Percentiles rank a stretch among this genome's conserved stretches.
Evolutionary conservation across 2,329 filamentous ascomycete species (phyloP).

Genomic region (Xylaria sp.): DNA sequence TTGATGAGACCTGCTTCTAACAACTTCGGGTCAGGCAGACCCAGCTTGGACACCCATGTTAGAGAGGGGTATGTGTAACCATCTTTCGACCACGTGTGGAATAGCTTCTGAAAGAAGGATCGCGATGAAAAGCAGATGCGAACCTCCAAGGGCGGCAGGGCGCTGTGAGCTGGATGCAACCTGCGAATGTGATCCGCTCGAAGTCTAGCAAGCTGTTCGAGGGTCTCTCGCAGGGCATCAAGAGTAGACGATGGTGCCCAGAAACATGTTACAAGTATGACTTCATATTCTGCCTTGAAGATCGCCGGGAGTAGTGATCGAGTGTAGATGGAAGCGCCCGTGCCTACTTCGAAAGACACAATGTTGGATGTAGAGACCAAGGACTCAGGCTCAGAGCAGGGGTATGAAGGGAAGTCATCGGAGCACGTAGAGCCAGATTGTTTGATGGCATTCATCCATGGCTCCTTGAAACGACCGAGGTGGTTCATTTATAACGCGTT

Average conservation of each 20-base stretch:
- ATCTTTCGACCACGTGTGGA: slow-evolving; percentile 72
- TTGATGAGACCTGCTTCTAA: slow-evolving; percentile 71
- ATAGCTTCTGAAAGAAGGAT: slow-evolving; percentile 77
- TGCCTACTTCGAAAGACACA: slow-evolving; percentile 65
- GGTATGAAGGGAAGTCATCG: slow-evolving; percentile 59
- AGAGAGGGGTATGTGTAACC: slow-evolving; percentile 71
- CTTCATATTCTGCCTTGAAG: slow-evolving; percentile 67
- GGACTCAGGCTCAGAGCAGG: slow-evolving; percentile 55
- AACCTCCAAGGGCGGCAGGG: slow-evolving; percentile 62
- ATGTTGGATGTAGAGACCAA: slow-evolving; percentile 63
- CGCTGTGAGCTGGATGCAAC: slow-evolving; percentile 28
- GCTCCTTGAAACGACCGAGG: slow-evolving; percentile 40
- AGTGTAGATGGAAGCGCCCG: slow-evolving; percentile 66
- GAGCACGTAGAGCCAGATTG: slow-evolving; percentile 46
- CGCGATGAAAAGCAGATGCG: slow-evolving; percentile 81
- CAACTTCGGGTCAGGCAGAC: slow-evolving; percentile 66
- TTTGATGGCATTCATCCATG: slow-evolving; percentile 42
- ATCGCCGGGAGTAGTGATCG: slow-evolving; percentile 70
- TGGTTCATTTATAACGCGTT: slow-evolving; percentile 35
- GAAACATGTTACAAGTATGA: slow-evolving; percentile 85
- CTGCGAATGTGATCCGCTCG: slow-evolving; percentile 54
- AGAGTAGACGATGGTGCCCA: slow-evolving; percentile 76
- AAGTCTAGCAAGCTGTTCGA: slow-evolving; percentile 67
- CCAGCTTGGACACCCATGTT: slow-evolving; percentile 70
- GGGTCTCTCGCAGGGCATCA: slow-evolving; percentile 65